Base-by-base conservation (phyloP, 192 early-diverging fungal genomes). In the Irineochytrium annulatum region DNA sequence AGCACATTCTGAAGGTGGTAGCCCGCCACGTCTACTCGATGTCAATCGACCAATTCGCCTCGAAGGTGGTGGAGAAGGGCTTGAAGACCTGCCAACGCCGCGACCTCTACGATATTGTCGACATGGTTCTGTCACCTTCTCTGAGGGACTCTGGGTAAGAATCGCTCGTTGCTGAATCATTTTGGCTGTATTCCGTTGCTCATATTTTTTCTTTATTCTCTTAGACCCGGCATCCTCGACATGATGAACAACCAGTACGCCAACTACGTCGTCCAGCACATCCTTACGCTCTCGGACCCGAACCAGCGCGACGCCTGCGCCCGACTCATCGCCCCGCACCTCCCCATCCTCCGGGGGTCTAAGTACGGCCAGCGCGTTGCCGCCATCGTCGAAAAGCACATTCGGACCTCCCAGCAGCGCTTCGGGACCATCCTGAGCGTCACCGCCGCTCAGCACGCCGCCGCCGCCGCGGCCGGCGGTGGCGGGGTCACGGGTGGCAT, bases 191-290 rank as follows among this genome's bases (percentile, higher is more conserved):
- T 52, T 46, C 70, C 63, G n/a, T n/a, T n/a, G 17, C 65, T 60
- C 43, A 62, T 26, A 49, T 20, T 60, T 60, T 48, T 43, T 60
- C 26, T 44, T 60, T 24, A 26, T 53, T 32, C 27, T 45, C n/a
- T 3, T 34, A 72, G 75, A 33, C 78, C 78, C 20, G 34, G 64
- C 24, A 75, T 89, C 49, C 77, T 89, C 19, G 82, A 86, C 24
- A 87, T 89, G 74, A 87, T 87, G 52, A 84, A 86, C 44, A 84
- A 89, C 54, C 88, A 89, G 66, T 89, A 82, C 60, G 88, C 82
- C 34, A 89, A 89, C 63, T 89, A 89, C 58, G 85, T 89, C 55
- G 82, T 89, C 43, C 88, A 89, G 62, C 81, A 86, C 67, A 80
- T 89, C 11, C 59, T 88, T 6, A 85, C 70, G 24, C 69, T 82